Conservation (phyloP, 208 protist species). For the Acanthamoeba sp. region DNA sequence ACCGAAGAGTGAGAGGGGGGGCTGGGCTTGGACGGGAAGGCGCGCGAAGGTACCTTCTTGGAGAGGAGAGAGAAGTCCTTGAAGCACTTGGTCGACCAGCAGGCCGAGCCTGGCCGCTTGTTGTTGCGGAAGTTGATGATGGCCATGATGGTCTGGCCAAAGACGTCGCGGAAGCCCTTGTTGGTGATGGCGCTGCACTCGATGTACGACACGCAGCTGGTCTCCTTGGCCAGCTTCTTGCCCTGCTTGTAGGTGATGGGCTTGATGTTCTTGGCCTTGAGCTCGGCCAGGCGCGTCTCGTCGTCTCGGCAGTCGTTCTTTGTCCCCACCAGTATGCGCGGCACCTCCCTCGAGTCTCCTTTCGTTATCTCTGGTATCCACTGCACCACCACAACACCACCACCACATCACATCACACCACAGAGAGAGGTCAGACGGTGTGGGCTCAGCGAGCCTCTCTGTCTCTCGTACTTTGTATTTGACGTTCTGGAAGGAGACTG, state of each 20-base stretch:
- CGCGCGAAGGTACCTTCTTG: not conserved
- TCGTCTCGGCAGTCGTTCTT: slow-evolving; percentile 58
- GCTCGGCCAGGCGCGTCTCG: not conserved
- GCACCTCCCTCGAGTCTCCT: not conserved
- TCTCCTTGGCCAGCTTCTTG: slow-evolving; percentile 56
- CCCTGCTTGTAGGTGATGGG: slow-evolving; percentile 56
- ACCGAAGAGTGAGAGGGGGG: not conserved
- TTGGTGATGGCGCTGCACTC: slow-evolving; percentile 62
- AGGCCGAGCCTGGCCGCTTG: slow-evolving; percentile 49
- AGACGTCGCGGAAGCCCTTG: slow-evolving; percentile 57
- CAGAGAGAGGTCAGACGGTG: not conserved
- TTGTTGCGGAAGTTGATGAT: slow-evolving; percentile 32
- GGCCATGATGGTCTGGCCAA: slow-evolving; percentile 52
- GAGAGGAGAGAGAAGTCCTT: slow-evolving; percentile 1
- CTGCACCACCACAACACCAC: not conserved
- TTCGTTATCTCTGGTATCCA: slow-evolving; percentile 56
- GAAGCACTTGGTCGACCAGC: slow-evolving; percentile 51
- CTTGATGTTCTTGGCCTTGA: slow-evolving; percentile 26
- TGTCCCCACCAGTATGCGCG: slow-evolving; percentile 41
- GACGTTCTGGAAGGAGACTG: slow-evolving; percentile 62
- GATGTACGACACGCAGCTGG: slow-evolving; percentile 22
- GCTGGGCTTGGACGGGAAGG: not conserved
- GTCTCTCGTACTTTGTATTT: not conserved
- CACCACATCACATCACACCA: not conserved
- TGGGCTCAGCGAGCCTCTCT: not conserved